phyloP scores from a whole-genome alignment of 805 yeast genomes.

The Myxozyma neglecta region DNA sequence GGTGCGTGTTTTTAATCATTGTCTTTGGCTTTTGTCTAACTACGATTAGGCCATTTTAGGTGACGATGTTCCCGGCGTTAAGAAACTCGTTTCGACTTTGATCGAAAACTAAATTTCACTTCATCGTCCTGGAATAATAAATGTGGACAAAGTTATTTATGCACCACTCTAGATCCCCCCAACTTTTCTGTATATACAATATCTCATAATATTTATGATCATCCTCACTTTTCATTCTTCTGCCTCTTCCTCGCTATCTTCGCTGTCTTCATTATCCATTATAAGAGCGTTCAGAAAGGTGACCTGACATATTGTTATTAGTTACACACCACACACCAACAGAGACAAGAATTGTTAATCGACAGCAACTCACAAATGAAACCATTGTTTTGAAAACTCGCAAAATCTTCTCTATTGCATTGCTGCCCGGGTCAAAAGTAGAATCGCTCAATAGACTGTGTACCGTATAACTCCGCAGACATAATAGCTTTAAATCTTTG shows the following conservation, averaged over 20 bases:
- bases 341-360: not conserved
- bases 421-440: slow-evolving; percentile 13
- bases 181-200: not conserved
- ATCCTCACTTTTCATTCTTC: not conserved
- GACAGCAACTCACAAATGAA: slow-evolving; percentile 22
- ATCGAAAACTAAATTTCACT: not conserved
- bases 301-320: not conserved
- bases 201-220: not conserved
- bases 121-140: not conserved
- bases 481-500: slow-evolving; percentile 24
- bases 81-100: slow-evolving; percentile 21
- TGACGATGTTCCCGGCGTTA: slow-evolving; percentile 27
- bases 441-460: slow-evolving; percentile 9
- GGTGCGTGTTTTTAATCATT: not conserved
- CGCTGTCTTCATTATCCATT: slow-evolving; percentile 14
- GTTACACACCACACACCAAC: not conserved
- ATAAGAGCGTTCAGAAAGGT: slow-evolving; percentile 12
- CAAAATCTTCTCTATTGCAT: slow-evolving; percentile 17
- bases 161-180: not conserved
- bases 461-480: slow-evolving; percentile 29
- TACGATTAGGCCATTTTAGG: slow-evolving; percentile 28
- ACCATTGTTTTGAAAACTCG: slow-evolving; percentile 16
- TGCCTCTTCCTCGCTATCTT: slow-evolving; percentile 6
- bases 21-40: not conserved
- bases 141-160: not conserved